Evolutionary conservation across 768 basidiomycete species (phyloP).

Genomic region (Boletus reticulatus): DNA sequence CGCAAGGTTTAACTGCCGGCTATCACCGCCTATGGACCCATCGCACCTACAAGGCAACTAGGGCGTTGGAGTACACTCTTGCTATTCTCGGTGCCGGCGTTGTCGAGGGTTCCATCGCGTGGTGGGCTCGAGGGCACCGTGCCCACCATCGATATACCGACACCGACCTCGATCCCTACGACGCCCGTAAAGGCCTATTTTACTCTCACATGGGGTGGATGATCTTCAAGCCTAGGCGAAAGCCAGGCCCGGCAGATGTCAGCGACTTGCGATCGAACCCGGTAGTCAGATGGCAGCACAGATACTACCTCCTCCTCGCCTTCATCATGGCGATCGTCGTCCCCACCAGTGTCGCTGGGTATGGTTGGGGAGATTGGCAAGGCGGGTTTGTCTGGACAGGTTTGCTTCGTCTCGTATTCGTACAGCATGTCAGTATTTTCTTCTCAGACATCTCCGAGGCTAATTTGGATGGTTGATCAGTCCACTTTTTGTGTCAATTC

Average conservation of each 20-base stretch:
- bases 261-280: slow-evolving; percentile 75
- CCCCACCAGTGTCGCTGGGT: slow-evolving; percentile 46
- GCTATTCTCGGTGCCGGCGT: slow-evolving; percentile 85
- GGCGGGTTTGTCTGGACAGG: slow-evolving; percentile 34
- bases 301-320: slow-evolving; percentile 65
- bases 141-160: slow-evolving; percentile 95
- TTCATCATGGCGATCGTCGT: slow-evolving; percentile 63
- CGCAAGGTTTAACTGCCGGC: slow-evolving; percentile 75
- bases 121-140: slow-evolving; percentile 95
- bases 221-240: slow-evolving; percentile 82
- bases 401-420: slow-evolving; percentile 60
- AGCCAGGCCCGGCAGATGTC: slow-evolving; percentile 83
- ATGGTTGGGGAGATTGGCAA: slow-evolving; percentile 26
- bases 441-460: background rate
- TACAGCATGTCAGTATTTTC: slow-evolving; percentile 67
- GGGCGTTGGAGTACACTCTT: slow-evolving; percentile 78
- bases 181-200: slow-evolving; percentile 80
- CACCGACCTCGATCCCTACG: slow-evolving; percentile 92
- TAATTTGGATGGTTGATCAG: slow-evolving; percentile 31
- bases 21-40: slow-evolving; percentile 97
- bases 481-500: slow-evolving; percentile 96
- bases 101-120: slow-evolving; percentile 91
- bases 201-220: slow-evolving; percentile 89
- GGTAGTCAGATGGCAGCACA: slow-evolving; percentile 83
- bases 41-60: slow-evolving; percentile 85